A percentile compares a stretch with the other conserved stretches of the same genome.
Evolutionary conservation across 1,284 basidiomycete genomes (phyloP).

Genomic region (Coniferiporia weirii): DNA sequence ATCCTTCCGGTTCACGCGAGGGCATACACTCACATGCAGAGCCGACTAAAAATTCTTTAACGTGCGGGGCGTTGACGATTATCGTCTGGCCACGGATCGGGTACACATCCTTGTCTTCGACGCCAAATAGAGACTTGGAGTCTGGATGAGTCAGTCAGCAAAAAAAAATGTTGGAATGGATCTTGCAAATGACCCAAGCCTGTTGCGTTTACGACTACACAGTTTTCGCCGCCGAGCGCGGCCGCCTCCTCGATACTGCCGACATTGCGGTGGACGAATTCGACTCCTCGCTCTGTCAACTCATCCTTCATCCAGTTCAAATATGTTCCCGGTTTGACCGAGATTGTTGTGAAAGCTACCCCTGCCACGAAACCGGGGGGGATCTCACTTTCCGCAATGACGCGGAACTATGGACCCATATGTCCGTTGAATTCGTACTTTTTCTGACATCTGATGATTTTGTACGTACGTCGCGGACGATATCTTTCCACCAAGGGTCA

Average conservation of each 20-base stretch:
- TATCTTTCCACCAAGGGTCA: conserved; percentile 45
- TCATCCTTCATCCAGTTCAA: conserved; percentile 44
- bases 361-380: conserved; percentile 33
- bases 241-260: conserved; percentile 39
- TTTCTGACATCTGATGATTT: background rate
- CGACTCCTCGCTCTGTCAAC: conserved; percentile 29
- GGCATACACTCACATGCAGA: conserved; percentile 21
- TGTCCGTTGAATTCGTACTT: background rate
- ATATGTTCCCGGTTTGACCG: conserved; percentile 44
- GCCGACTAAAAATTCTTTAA: conserved; percentile 34
- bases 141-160: conserved; percentile 38
- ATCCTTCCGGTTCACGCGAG: conserved; percentile 8
- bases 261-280: conserved; percentile 29
- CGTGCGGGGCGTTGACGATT: conserved; percentile 63
- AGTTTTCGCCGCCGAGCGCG: conserved; percentile 30
- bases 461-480: conserved; percentile 44
- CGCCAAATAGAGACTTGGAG: conserved; percentile 69
- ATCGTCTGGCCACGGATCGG: conserved; percentile 88
- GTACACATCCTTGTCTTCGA: conserved; percentile 67
- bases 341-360: conserved; percentile 41
- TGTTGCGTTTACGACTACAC: conserved; percentile 44
- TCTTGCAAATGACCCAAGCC: conserved; percentile 37
- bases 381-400: conserved; percentile 30
- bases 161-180: background rate
- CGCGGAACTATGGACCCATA: conserved; percentile 32